Conservation (phyloP, 768 basidiomycete species). For the Mycena vitilis region DNA sequence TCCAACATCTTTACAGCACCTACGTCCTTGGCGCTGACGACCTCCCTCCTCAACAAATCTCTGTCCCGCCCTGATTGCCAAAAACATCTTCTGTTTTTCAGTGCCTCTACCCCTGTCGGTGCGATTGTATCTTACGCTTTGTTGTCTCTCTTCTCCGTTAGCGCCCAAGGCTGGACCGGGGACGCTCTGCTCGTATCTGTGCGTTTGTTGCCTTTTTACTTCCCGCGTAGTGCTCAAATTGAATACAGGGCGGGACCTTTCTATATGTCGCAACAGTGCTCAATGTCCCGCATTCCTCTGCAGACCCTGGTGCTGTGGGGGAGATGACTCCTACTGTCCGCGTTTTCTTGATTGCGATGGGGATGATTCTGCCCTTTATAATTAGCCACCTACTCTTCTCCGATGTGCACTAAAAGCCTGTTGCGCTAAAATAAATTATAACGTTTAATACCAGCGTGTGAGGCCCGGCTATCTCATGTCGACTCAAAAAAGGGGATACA, state of each 20-base stretch:
- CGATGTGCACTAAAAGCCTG: constrained; percentile 26
- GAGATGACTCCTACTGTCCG: constrained; percentile 60
- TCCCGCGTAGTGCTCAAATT: too few species aligned
- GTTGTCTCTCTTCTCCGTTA: constrained; percentile 65
- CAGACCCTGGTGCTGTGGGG: constrained; percentile 44
- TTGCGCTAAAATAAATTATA: too few species aligned
- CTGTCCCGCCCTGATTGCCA: constrained; percentile 76
- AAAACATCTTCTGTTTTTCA: constrained; percentile 82
- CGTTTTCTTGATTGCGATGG: constrained; percentile 65
- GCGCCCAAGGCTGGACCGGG: constrained; percentile 70
- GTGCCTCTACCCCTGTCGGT: constrained; percentile 84
- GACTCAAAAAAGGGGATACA: too few species aligned
- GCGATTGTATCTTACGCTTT: constrained; percentile 82
- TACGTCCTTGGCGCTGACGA: constrained; percentile 89
- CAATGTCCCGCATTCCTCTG: constrained; percentile 64
- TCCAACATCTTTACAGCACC: constrained; percentile 68
- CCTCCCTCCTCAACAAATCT: constrained; percentile 83
- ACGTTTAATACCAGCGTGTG: too few species aligned
- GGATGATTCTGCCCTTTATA: constrained; percentile 79
- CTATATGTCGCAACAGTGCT: constrained; percentile 93
- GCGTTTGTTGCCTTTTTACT: constrained; percentile 41
- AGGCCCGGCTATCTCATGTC: too few species aligned
- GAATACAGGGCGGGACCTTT: constrained; percentile 86
- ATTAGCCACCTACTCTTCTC: constrained; percentile 62
- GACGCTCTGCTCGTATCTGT: constrained; percentile 88